phyloP scores from a whole-genome alignment of 1,139 yeast genomes.

The Saccharomyces hybrid region DNA sequence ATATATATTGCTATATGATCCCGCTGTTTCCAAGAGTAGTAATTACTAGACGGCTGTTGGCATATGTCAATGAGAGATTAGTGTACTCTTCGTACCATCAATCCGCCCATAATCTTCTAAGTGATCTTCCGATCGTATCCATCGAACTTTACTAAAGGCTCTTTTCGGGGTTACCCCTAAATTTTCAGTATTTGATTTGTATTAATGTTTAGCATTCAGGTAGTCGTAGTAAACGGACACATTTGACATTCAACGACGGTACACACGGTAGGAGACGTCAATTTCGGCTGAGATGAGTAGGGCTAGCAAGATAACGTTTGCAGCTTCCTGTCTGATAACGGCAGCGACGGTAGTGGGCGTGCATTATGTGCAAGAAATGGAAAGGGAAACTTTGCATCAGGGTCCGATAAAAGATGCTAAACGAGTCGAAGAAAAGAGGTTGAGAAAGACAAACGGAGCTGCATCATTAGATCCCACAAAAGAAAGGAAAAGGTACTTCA shows the following conservation, averaged over 20 bases:
- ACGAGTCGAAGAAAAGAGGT: slow-evolving; percentile 44
- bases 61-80: neutral
- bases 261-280: neutral
- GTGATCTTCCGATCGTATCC: neutral
- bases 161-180: neutral
- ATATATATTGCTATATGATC: neutral
- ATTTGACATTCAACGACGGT: neutral
- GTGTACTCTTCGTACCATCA: neutral
- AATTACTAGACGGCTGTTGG: neutral
- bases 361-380: slow-evolving; percentile 58
- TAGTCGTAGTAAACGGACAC: neutral
- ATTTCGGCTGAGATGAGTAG: slow-evolving; percentile 46
- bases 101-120: neutral
- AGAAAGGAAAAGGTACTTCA: slow-evolving; percentile 42
- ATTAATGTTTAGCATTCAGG: neutral
- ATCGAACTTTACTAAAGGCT: neutral
- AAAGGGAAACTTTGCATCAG: slow-evolving; percentile 61
- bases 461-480: slow-evolving; percentile 22
- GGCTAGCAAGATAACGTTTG: slow-evolving; percentile 65
- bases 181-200: neutral
- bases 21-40: neutral
- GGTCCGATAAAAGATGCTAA: slow-evolving; percentile 78
- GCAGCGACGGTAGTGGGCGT: slow-evolving; percentile 57
- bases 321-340: slow-evolving; percentile 48
- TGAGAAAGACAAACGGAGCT: slow-evolving; percentile 7